These are phyloP conservation scores for Boletus pseudo-olivaceus DNA, from an alignment of 768 basidiomycete species.

Conservation along the genomic window DNA sequence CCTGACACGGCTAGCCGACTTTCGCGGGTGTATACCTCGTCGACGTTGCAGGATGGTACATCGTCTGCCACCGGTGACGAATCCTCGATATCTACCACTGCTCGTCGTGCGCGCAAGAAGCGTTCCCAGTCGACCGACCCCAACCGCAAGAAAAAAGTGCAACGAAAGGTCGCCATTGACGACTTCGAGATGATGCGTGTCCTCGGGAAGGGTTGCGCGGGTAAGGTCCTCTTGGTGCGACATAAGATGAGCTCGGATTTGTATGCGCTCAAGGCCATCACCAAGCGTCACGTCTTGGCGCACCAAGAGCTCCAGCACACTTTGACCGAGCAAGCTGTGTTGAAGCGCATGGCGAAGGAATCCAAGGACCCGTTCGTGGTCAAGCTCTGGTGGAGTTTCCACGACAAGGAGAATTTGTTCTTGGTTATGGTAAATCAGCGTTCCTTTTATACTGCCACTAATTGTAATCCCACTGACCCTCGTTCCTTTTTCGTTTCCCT, in stretches of 20 bases:
- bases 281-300: slow-evolving; percentile 93
- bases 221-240: slow-evolving; percentile 89
- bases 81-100: slow-evolving; percentile 63
- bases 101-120: slow-evolving; percentile 49
- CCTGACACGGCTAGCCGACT: slow-evolving; percentile 59
- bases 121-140: slow-evolving; percentile 49
- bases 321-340: slow-evolving; percentile 90
- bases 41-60: slow-evolving; percentile 46
- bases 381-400: slow-evolving; percentile 95
- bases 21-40: slow-evolving; percentile 57
- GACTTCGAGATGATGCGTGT: slow-evolving; percentile 99
- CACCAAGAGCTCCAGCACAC: slow-evolving; percentile 97
- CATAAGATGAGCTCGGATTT: slow-evolving; percentile 69
- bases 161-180: slow-evolving; percentile 74
- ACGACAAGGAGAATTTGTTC: slow-evolving; percentile 96
- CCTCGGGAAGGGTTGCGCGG: slow-evolving; percentile 95
- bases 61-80: slow-evolving; percentile 67
- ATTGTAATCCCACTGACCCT: slow-evolving; percentile 9
- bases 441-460: slow-evolving; percentile 13
- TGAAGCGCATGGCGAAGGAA: slow-evolving; percentile 90
- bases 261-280: slow-evolving; percentile 96
- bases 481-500: slow-evolving; percentile 13
- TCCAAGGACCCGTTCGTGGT: slow-evolving; percentile 92
- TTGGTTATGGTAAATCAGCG: slow-evolving; percentile 77
- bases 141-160: slow-evolving; percentile 47